Conservation (phyloP, 352 stramenopile genomes). For the Globisporangium recalcitrans region DNA sequence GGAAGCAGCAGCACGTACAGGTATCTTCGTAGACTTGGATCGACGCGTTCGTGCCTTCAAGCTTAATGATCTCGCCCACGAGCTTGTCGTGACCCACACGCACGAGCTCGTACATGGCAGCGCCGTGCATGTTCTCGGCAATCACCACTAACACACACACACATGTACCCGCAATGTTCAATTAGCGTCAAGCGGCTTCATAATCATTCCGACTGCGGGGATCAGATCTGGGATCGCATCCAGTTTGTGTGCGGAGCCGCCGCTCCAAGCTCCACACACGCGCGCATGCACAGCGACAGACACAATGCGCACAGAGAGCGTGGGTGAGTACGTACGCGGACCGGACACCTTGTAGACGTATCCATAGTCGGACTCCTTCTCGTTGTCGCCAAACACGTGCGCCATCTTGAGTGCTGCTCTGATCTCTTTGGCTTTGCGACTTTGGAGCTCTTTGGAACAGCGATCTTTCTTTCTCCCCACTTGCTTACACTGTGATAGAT, state of each 20-base stretch:
- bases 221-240: neutral
- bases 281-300: neutral
- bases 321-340: slow-evolving; percentile 70
- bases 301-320: neutral
- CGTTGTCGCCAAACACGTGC: slow-evolving; percentile 82
- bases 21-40: slow-evolving; percentile 99
- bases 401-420: slow-evolving; percentile 37
- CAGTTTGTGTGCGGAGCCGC: neutral
- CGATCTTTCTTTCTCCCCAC: slow-evolving; percentile 43
- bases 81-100: slow-evolving; percentile 98
- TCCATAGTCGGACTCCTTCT: slow-evolving; percentile 94
- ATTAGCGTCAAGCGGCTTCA: neutral
- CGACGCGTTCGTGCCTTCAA: slow-evolving; percentile 98
- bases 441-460: slow-evolving; percentile 9
- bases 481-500: neutral
- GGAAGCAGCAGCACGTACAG: slow-evolving; percentile 30
- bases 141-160: slow-evolving; percentile 88
- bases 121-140: slow-evolving; percentile 98
- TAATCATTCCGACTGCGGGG: neutral
- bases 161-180: neutral
- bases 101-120: slow-evolving; percentile 97
- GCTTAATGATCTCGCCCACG: slow-evolving; percentile 99
- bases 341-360: slow-evolving; percentile 99
- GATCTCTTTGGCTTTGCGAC: slow-evolving; percentile 10
- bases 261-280: neutral